Evolutionary conservation across 1,284 basidiomycete genomes (phyloP), one percentile per base, ranked within the genome.

Genomic region (Grifola frondosa): DNA sequence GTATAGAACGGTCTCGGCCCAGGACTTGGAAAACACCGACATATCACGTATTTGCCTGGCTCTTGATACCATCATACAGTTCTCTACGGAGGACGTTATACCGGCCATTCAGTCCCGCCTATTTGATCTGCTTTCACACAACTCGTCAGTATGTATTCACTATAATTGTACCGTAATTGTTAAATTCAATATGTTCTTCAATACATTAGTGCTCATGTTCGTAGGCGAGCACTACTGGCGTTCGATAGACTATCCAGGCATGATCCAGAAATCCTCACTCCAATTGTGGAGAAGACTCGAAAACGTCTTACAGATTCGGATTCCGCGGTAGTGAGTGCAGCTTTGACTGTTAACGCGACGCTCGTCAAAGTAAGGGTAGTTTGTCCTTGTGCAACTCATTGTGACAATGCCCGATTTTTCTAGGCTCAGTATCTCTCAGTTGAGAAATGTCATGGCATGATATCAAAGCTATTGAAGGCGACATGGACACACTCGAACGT

Each of bases 71-170:
- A 68, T 90, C 31, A 79, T 82, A 40, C 66, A 73, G 21, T 73
- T 69, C 11, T 74, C 81, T 8, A 80, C 71, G 9, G 74, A 77
- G 53, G 80, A 87, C 48, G 72, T 84, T 30, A 74, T 88, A 40
- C 86, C 88, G 11, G 87, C 88, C 3, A 72, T 90, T 8, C 80
- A 84, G 56, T 63, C 72, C n/a, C 80, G 78, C 38, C 63, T 91
- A 8, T 69, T 76, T 30, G 72, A 78, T 43, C 68, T 89, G 15
- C 66, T 89, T 15, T 77, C 76, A 30, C 82, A 89, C 58, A 73
- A 74, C 56, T 83, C 81, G 88, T 90, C 73, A 81, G 86, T 78
- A 69, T 60, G 66, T 69, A 59, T 60, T 45, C 34, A 44, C 17
- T 41, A 21, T 38, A 33, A 20, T 30, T n/a, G 13, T 45, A 42